These are phyloP conservation scores for Dendrothele bispora DNA, from an alignment of 768 basidiomycete genomes.

Conservation along the genomic window DNA sequence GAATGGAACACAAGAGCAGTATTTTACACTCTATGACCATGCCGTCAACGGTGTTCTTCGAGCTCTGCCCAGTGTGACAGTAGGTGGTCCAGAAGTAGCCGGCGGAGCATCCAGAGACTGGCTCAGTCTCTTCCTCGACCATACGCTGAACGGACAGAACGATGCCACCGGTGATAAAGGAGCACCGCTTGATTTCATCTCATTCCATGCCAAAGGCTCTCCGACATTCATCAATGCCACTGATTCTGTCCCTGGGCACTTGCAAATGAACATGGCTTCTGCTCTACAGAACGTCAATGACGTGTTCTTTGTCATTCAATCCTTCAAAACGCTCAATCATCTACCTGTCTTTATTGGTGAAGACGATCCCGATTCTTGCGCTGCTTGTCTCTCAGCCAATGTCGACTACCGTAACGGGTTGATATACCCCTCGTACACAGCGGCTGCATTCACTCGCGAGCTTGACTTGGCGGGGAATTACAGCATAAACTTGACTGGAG, in stretches of 20 bases:
- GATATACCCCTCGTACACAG: conserved; percentile 16
- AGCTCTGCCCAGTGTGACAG: conserved; percentile 13
- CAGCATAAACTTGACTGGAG: conserved; percentile 14
- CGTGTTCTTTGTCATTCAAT: conserved; percentile 14
- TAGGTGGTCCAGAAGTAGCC: conserved; percentile 14
- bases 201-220: conserved; percentile 16
- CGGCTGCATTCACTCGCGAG: conserved; percentile 14
- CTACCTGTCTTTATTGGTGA: conserved; percentile 14
- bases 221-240: conserved; percentile 14
- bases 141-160: conserved; percentile 14
- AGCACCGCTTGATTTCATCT: conserved; percentile 15
- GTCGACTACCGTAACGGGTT: conserved; percentile 16
- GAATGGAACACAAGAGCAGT: conserved; percentile 16
- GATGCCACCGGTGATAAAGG: conserved; percentile 10
- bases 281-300: conserved; percentile 13
- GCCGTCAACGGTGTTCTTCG: conserved; percentile 15
- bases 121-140: conserved; percentile 14
- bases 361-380: conserved; percentile 16
- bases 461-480: conserved; percentile 10
- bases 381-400: conserved; percentile 10
- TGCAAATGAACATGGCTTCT: conserved; percentile 17
- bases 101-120: conserved; percentile 14
- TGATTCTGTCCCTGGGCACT: conserved; percentile 10
- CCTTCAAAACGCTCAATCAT: conserved; percentile 11
- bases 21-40: conserved; percentile 16